Evolutionary conservation across 202 grass and related monocot genomes (phyloP).

Genomic region (Saccharum hybrid): DNA sequence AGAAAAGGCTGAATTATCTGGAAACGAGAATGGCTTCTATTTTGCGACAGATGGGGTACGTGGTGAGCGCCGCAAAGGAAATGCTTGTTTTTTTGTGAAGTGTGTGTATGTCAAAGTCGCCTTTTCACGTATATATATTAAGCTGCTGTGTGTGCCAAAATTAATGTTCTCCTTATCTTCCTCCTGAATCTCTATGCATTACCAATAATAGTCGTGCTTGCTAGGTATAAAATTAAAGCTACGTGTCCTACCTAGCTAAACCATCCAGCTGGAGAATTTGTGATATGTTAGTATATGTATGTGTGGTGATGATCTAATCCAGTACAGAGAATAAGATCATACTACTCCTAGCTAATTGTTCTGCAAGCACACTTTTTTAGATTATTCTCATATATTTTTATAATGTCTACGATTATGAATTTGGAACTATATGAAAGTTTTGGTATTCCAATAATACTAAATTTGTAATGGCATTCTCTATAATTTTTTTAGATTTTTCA

Average conservation of each 20-base stretch:
- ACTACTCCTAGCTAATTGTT: neutral
- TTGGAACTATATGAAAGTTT: neutral
- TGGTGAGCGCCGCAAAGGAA: conserved; percentile 7
- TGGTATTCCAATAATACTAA: neutral
- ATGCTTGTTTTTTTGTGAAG: neutral
- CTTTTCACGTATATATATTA: conserved; percentile 10
- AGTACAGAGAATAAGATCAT: neutral
- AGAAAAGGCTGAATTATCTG: no score
- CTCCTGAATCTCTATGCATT: conserved; percentile 31
- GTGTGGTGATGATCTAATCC: neutral
- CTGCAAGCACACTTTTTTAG: neutral
- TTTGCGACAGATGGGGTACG: neutral
- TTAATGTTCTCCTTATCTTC: conserved; percentile 22
- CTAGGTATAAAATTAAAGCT: neutral
- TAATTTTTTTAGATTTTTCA: neutral
- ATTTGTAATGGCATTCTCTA: neutral
- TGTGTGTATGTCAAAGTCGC: neutral
- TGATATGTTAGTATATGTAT: neutral
- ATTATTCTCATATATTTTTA: neutral
- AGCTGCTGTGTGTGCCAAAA: conserved; percentile 8
- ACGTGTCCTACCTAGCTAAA: neutral
- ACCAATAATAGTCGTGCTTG: conserved; percentile 3
- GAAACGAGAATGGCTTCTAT: no score
- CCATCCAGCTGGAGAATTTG: conserved; percentile 19
- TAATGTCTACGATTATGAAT: neutral